Percentiles rank a stretch among this genome's conserved stretches.
Conservation (phyloP, 805 yeast species). For the Scheffersomyces amazonensis region DNA sequence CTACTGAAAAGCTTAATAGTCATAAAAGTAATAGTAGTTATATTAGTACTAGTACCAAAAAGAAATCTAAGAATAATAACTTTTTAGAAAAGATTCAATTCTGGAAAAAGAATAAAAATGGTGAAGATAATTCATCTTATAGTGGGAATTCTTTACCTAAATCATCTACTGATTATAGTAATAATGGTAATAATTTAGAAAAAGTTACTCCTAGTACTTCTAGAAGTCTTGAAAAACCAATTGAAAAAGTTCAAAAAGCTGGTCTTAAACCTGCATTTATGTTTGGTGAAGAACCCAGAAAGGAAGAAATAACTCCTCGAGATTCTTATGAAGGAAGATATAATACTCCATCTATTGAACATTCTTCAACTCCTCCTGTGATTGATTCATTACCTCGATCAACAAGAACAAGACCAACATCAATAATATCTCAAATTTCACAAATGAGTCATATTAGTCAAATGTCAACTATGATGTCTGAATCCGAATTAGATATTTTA, state of each 20-base stretch:
- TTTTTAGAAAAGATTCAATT: constrained; percentile 34
- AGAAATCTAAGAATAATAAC: constrained; percentile 15
- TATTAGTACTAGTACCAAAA: constrained; percentile 5
- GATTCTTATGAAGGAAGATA: neutral
- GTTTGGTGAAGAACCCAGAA: neutral
- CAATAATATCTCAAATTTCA: constrained; percentile 38
- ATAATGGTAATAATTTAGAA: neutral
- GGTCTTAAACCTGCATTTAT: neutral
- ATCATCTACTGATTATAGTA: neutral
- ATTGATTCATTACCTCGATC: neutral
- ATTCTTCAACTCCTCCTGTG: constrained; percentile 5
- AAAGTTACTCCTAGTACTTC: neutral
- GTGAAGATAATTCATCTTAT: constrained; percentile 1
- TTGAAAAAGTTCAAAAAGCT: neutral
- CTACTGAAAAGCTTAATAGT: constrained; percentile 2
- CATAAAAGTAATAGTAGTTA: constrained; percentile 5
- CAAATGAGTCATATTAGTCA: constrained; percentile 38
- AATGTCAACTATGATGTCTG: constrained; percentile 40
- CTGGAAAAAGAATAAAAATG: constrained; percentile 28
- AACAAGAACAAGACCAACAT: constrained; percentile 32
- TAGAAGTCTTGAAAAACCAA: neutral
- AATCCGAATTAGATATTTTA: constrained; percentile 36
- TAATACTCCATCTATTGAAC: neutral
- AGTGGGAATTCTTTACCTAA: neutral
- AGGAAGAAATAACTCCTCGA: neutral